Base-by-base conservation (phyloP, 495 filamentous ascomycete genomes). In the Xanthoparmelia taractica region DNA sequence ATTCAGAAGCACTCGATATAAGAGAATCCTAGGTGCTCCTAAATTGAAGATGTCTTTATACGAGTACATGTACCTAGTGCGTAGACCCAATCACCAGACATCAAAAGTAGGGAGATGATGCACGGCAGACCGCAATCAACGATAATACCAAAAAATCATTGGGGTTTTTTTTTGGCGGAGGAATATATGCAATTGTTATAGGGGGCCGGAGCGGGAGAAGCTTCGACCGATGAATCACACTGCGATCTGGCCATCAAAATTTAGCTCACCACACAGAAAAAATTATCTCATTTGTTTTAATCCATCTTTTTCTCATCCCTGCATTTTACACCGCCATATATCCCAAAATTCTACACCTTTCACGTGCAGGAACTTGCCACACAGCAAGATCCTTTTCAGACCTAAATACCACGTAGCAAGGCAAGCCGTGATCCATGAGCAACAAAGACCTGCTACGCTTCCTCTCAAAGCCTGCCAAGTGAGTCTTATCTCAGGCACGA, bases 381-480 rank as follows among this genome's bases (percentile, higher is more conserved):
- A 60, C 13, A 34, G 18, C 17, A 5, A 7, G 6, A 18, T 17
- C 18, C 25, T 33, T 37, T 15, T 12, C 8, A 43, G 20, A 38
- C 15, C 58, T 56, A n/a, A n/a, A n/a, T n/a, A n/a, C n/a, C n/a
- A n/a, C n/a, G n/a, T n/a, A n/a, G n/a, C n/a, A n/a, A n/a, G 8
- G 29, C 40, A 69, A n/a, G 66, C 66, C 70, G 70, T 73, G 78
- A 85, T 88, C 83, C 83, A 97, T 96, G 93, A 93, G 84, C 86
- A 86, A 85, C 76, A 87, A 85, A 79, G 91, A 96, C 76, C 86
- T 96, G 69, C 84, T 97, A 71, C 90, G 91, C 79, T 92, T 96
- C 79, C 84, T 97, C 67, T 96, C 90, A 65, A 95, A 95, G 81
- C 93, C 92, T 71, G 91, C 90, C 73, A 96, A 96, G 92, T 97